Base-by-base conservation (phyloP, 2,329 filamentous ascomycete species). In the Beauveria rudraprayagi region DNA sequence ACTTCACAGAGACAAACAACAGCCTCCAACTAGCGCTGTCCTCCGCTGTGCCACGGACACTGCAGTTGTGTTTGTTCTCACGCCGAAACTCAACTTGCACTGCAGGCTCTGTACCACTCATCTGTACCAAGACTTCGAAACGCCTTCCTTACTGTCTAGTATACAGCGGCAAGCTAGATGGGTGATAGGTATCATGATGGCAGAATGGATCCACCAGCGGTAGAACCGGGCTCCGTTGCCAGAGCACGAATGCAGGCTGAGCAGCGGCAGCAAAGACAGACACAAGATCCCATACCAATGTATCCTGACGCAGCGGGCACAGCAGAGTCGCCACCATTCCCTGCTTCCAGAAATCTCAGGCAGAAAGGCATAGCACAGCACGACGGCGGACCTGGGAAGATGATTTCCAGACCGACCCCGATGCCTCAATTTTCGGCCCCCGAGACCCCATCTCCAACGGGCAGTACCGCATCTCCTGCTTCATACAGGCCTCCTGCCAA, bases 381-480 rank as follows among this genome's bases (percentile, higher is more conserved):
- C 8, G 58, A 60, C 28, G 51, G 60, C 17, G 53, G 47, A 5
- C 26, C 47, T 48, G 74, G 73, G 17, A 69, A 77, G 52, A 72
- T 79, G 52, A 86, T 86, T 68, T 79, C 81, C 46, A 77, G 80
- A 69, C 83, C 80, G 30, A 76, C 72, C 5, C 81, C 76, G 54
- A 74, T 79, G 55, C 77, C 81, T 6, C 82, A 85, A 66, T 84
- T 81, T 81, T 81, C 83, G 16, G 68, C 84, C 44, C 70, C 75
- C 34, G 75, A 72, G 17, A 73, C 77, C 16, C 67, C 77, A 22
- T 67, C 71, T 44, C 66, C 73, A n/a, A 67, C 74, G 17, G 62
- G 70, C 16, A 70, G 66, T 11, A 65, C 69, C 28, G 57, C 68
- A 14, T 72, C 75, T 46, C 59, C 71, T 19, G 74, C 77, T 57